Conservation (phyloP, 2,329 filamentous ascomycete genomes). For the Atkinsonella texensis region DNA sequence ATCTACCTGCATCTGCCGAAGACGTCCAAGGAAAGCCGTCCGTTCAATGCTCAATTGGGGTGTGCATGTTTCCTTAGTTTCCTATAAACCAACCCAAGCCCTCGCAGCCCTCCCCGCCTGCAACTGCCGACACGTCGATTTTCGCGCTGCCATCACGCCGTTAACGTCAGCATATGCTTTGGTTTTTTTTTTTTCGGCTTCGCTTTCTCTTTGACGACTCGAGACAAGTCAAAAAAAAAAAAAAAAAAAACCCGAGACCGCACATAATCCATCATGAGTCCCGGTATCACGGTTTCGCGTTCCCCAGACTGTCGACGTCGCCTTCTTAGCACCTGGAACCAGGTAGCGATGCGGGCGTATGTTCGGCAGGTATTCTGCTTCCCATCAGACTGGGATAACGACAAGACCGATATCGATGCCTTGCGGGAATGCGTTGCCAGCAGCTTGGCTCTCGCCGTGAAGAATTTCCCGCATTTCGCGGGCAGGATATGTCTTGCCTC, state of each 20-base stretch:
- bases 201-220: neutral
- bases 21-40: neutral
- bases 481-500: conserved; percentile 14
- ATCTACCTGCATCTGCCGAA: neutral
- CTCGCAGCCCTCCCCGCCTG: no score
- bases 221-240: neutral
- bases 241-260: no score
- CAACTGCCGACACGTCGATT: neutral
- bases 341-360: conserved; percentile 9
- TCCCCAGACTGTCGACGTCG: neutral
- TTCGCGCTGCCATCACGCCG: neutral
- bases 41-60: neutral
- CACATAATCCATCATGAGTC: neutral
- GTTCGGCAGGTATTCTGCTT: conserved; percentile 11
- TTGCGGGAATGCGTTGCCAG: conserved; percentile 3
- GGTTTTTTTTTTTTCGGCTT: neutral
- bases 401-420: neutral
- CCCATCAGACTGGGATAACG: neutral
- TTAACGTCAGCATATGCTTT: neutral
- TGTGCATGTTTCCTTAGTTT: neutral
- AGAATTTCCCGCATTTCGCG: conserved; percentile 16
- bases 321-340: conserved; percentile 8
- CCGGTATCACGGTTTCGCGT: neutral
- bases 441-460: conserved; percentile 8
- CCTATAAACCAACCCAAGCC: neutral